Evolutionary conservation across 345 rosid species (phyloP).

Genomic region (Carallia brachiata): DNA sequence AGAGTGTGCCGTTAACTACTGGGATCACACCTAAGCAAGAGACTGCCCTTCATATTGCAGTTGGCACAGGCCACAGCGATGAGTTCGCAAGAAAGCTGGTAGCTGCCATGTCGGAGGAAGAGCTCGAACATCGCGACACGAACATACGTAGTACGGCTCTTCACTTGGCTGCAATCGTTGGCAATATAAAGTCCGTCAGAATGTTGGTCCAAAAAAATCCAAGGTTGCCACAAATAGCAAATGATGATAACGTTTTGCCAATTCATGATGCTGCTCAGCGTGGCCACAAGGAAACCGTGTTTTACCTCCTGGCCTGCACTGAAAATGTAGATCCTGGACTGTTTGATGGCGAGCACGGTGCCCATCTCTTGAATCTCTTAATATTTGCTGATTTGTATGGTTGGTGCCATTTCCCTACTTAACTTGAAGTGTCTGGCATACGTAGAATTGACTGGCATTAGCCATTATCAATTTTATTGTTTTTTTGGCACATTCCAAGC

Average conservation of each 20-base stretch:
- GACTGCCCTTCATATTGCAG: conserved; percentile 14
- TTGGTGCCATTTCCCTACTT: not conserved
- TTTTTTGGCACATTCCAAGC: no score
- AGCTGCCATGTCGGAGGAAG: not conserved
- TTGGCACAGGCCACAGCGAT: not conserved
- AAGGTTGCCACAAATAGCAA: not conserved
- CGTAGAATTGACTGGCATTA: no score
- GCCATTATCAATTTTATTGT: no score
- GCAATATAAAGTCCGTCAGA: conserved; percentile 7
- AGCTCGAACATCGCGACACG: not conserved
- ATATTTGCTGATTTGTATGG: conserved; percentile 4
- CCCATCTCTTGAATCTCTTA: not conserved
- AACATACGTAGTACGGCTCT: conserved; percentile 3
- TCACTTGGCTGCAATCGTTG: conserved; percentile 9
- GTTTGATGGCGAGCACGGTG: not conserved
- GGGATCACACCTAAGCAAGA: not conserved
- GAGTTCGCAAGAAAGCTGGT: not conserved
- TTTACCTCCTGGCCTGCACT: not conserved
- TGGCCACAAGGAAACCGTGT: conserved; percentile 4
- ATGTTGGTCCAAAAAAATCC: conserved; percentile 11
- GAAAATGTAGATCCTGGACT: not conserved
- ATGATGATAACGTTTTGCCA: not conserved
- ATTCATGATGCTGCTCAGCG: not conserved
- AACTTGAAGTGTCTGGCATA: no score
- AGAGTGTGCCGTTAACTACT: not conserved